These are phyloP conservation scores for Pseudogymnoascus sp. DNA, from an alignment of 2,329 filamentous ascomycete genomes.

Conservation along the genomic window DNA sequence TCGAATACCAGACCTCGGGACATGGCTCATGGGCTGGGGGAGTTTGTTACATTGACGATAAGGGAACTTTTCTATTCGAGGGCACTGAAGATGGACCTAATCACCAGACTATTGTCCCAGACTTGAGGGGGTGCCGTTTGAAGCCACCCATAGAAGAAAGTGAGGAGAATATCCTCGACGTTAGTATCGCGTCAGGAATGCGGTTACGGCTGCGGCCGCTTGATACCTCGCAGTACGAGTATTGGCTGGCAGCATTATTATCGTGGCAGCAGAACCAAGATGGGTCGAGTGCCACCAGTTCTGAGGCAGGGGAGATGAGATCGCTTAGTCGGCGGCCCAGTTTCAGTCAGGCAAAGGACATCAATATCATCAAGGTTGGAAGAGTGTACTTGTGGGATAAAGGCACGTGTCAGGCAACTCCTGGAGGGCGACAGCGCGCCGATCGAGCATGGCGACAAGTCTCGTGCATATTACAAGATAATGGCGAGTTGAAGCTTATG, in stretches of 20 bases:
- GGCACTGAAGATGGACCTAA: conserved; percentile 56
- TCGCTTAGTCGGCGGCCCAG: conserved; percentile 34
- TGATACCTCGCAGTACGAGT: conserved; percentile 58
- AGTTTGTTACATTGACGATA: conserved; percentile 70
- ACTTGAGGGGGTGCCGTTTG: conserved; percentile 66
- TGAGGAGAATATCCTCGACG: conserved; percentile 42
- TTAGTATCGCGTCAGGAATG: conserved; percentile 44
- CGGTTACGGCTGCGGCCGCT: conserved; percentile 59
- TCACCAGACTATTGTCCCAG: conserved; percentile 58
- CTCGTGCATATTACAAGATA: conserved; percentile 88
- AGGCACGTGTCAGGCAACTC: conserved; percentile 44
- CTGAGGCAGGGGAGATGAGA: not conserved
- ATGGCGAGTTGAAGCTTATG: conserved; percentile 86
- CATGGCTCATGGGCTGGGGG: conserved; percentile 58
- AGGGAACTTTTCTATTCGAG: conserved; percentile 66
- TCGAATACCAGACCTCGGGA: conserved; percentile 60
- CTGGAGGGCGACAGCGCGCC: conserved; percentile 42
- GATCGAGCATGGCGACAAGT: conserved; percentile 70
- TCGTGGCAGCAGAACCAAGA: conserved; percentile 60
- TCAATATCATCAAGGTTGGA: conserved; percentile 88
- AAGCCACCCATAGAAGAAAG: conserved; percentile 43
- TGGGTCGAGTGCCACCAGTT: conserved; percentile 3
- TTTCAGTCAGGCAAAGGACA: conserved; percentile 48
- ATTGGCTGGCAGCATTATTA: conserved; percentile 71
- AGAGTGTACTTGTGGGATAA: conserved; percentile 90